Evolutionary conservation across 306 rosid genomes (phyloP), one percentile per base, ranked within the genome.

Genomic region (Canavalia gladiata): DNA sequence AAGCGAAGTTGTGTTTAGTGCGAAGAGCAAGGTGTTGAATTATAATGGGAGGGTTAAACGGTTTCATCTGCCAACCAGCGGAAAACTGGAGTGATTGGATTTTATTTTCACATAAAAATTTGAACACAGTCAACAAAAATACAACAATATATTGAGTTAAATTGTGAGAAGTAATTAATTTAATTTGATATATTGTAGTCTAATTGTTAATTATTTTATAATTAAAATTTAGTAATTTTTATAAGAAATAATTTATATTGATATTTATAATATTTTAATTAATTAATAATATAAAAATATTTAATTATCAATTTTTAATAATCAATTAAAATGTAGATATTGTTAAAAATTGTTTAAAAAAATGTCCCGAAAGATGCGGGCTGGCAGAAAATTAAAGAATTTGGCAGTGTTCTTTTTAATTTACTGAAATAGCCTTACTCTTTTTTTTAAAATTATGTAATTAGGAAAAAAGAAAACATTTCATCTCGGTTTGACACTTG

Each of bases 321-420:
- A 18, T 18, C 25, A 18, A 18, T 18, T 18, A 18, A 18, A 18
- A 18, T 18, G 25, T 18, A 18, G 25, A 18, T 18, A 18, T 18
- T 18, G 25, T 18, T 18, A 86, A 83, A 86, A 59, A 33, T 74
- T 85, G 90, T 90, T 91, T 76, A 35, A 35, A 35, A 52, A 37
- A 89, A 39, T 88, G 86, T 82, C 80, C 91, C 97, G 91, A 80
- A 85, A 92, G 87, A 86, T 87, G 90, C 97, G 94, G 94, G 90
- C 83, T 78, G 81, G 76, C 63, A 52, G 77, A 82, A 34, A 81
- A 89, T 72, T 82, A 76, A 79, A 80, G 82, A 82, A 76, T 84
- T 76, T 83, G 76, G 50, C 60, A 80, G 86, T 81, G 77, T 67
- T 78, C 75, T 33, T 30, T 42, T 7, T 0, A 3, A 67, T 56